Evolutionary conservation across 2,329 filamentous ascomycete genomes (phyloP), one percentile per base, ranked within the genome.

Genomic region (Trichophyton rubrum): DNA sequence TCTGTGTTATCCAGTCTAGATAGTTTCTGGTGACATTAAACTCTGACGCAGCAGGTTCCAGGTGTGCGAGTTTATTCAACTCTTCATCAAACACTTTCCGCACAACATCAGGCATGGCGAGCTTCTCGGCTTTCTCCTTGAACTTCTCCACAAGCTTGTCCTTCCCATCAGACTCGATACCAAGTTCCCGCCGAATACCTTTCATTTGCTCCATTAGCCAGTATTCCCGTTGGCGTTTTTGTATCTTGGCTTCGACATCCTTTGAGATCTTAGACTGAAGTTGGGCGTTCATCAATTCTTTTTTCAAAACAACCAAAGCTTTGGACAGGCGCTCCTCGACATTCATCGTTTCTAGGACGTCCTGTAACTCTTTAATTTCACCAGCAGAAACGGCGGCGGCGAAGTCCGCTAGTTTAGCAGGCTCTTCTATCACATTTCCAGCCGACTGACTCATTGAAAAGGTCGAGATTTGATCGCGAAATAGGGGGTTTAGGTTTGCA

Each of bases 161-260:
- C 75, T 97, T 99, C 65, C 95, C 93, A 70, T 99, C 93, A 4
- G 90, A 95, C 72, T 99, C 95, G 59, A 99, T 89, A 22, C 95
- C 93, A 56, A 99, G 83, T 74, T 99, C 93, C 62, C 93, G 84
- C 62, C 90, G 87, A 70, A 99, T 99, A 27, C 91, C 93, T 79
- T 97, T 97, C 91, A 99, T 96, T 73, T 99, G 95, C 75, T 99
- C 93, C 90, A 96, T 95, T 55, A 99, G 79, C 89, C 90, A 97
- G 77, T 97, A 99, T 71, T 99, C 93, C 59, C 93, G 85, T 73
- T 99, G 93, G 33, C 92, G 86, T 77, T 99, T 97, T 68, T 91
- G 91, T 59, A 99, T 97, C 76, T 96, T 96, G 70, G 84, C 90
- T 73, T 97, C 93, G 17, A 99, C 95, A 70, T 99, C 93, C 76